Evolutionary conservation across 495 filamentous ascomycete genomes (phyloP).

Genomic region (Cenococcum geophilum): DNA sequence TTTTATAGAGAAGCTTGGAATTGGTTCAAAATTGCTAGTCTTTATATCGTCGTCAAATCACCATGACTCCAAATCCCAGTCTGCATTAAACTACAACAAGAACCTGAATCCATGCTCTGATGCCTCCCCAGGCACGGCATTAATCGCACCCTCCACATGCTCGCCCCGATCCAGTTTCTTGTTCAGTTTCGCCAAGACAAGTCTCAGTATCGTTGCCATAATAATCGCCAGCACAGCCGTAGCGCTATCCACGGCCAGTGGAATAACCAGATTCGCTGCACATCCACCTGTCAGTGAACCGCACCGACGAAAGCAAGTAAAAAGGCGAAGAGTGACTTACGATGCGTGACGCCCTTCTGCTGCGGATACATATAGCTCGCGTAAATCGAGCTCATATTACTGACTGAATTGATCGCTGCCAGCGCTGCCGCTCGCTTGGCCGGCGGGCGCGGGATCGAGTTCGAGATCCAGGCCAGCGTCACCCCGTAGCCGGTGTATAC

Average conservation of each 20-base stretch:
- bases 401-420: slow-evolving; percentile 74
- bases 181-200: slow-evolving; percentile 64
- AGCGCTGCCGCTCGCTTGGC: slow-evolving; percentile 77
- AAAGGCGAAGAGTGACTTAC: no score
- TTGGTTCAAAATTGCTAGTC: no score
- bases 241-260: slow-evolving; percentile 68
- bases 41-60: no score
- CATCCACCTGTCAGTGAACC: no score
- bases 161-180: slow-evolving; percentile 56
- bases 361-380: slow-evolving; percentile 66
- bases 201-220: slow-evolving; percentile 56
- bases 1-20: no score
- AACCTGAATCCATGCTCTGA: slow-evolving; percentile 59
- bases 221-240: slow-evolving; percentile 62
- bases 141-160: slow-evolving; percentile 42
- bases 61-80: no score
- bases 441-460: slow-evolving; percentile 73
- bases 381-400: slow-evolving; percentile 69
- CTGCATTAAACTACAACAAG: slow-evolving; percentile 39
- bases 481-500: slow-evolving; percentile 59
- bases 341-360: slow-evolving; percentile 24
- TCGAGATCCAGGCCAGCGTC: slow-evolving; percentile 70
- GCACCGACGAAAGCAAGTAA: no score
- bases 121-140: slow-evolving; percentile 48
- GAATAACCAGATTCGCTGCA: slow-evolving; percentile 43